phyloP scores from a whole-genome alignment of 2,329 filamentous ascomycete genomes.

The Metarhizium sp. region DNA sequence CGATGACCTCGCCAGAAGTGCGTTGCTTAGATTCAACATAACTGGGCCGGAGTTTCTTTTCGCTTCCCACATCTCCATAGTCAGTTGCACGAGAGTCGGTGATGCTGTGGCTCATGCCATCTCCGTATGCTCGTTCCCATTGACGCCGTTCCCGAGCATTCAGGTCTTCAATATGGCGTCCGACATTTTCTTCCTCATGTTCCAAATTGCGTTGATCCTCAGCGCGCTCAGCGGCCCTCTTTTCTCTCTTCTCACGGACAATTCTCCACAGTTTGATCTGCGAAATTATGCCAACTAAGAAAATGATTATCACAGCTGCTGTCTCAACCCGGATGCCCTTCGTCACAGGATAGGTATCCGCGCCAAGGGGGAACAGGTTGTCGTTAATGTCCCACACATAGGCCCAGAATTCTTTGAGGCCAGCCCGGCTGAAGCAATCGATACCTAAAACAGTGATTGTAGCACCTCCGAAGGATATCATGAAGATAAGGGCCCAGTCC shows the following conservation, averaged over 20 bases:
- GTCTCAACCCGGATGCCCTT: slow-evolving; percentile 80
- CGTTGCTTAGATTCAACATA: slow-evolving; percentile 25
- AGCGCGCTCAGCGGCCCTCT: slow-evolving; percentile 39
- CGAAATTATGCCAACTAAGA: slow-evolving; percentile 66
- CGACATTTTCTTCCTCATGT: slow-evolving; percentile 60
- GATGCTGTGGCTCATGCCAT: slow-evolving; percentile 33
- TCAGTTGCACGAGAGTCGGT: slow-evolving; percentile 39
- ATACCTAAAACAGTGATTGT: slow-evolving; percentile 75
- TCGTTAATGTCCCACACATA: slow-evolving; percentile 82
- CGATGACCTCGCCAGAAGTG: slow-evolving; percentile 38
- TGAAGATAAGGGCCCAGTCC: slow-evolving; percentile 65
- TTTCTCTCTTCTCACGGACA: slow-evolving; percentile 52
- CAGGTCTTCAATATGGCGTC: slow-evolving; percentile 54
- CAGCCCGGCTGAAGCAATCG: slow-evolving; percentile 83
- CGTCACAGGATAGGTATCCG: slow-evolving; percentile 74
- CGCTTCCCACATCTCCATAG: slow-evolving; percentile 37
- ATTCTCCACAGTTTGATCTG: slow-evolving; percentile 83
- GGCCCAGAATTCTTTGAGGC: slow-evolving; percentile 91
- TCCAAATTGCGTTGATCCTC: slow-evolving; percentile 45
- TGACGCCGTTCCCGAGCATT: slow-evolving; percentile 51
- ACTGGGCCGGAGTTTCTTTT: slow-evolving; percentile 30
- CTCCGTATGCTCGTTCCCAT: slow-evolving; percentile 74
- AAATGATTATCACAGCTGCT: slow-evolving; percentile 66
- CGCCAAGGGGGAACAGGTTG: slow-evolving; percentile 67
- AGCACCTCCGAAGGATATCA: slow-evolving; percentile 72